Conservation (phyloP, 345 rosid species). For the Diplotaxis tenuifolia region DNA sequence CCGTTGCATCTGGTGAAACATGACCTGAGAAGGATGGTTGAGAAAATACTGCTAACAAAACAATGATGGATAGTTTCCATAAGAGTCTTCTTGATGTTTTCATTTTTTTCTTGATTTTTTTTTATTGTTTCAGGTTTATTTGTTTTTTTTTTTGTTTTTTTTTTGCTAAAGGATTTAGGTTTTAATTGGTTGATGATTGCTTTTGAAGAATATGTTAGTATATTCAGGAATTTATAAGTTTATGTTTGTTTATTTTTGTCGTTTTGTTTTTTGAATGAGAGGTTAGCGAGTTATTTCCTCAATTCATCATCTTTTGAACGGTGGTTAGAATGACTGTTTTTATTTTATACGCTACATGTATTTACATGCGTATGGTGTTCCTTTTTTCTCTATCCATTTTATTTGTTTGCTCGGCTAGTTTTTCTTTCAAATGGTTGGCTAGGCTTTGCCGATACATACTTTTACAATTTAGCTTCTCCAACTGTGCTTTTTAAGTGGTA, state of each 20-base stretch:
- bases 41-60: slow-evolving; percentile 13
- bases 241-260: slow-evolving; percentile 28
- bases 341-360: background rate
- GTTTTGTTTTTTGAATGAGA: slow-evolving; percentile 7
- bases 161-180: background rate
- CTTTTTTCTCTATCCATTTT: background rate
- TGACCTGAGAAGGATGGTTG: background rate
- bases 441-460: background rate
- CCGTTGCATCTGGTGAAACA: background rate
- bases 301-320: background rate
- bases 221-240: slow-evolving; percentile 13
- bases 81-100: slow-evolving; percentile 19
- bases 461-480: background rate
- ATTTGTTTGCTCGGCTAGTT: background rate
- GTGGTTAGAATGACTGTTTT: background rate
- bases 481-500: background rate
- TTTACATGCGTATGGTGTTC: background rate
- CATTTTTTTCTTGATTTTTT: background rate
- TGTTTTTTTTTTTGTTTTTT: background rate
- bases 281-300: slow-evolving; percentile 11
- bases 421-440: background rate
- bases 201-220: slow-evolving; percentile 3
- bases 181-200: slow-evolving; percentile 5
- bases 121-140: background rate
- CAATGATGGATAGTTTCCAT: slow-evolving; percentile 27